These are phyloP conservation scores for Claviceps sorghi DNA, from an alignment of 2,329 filamentous ascomycete species.

Conservation along the genomic window DNA sequence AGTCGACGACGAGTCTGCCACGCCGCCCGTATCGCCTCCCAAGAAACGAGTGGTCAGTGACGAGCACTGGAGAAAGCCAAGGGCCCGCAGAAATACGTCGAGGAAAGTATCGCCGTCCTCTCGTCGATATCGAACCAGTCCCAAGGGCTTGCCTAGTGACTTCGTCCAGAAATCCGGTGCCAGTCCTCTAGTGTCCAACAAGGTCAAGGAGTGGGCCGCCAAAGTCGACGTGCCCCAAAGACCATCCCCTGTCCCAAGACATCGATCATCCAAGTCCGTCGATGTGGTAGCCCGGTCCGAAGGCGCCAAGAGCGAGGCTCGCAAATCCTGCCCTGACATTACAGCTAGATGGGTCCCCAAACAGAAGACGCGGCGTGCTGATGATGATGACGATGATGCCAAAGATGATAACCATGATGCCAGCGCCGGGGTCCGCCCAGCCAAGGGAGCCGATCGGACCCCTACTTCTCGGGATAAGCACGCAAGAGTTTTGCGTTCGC, in stretches of 20 bases:
- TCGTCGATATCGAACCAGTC: constrained; percentile 12
- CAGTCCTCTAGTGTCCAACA: constrained; percentile 42
- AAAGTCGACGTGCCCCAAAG: constrained; percentile 36
- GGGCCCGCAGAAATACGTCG: constrained; percentile 36
- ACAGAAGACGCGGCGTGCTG: constrained; percentile 3
- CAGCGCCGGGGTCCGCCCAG: constrained; percentile 18
- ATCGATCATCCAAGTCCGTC: constrained; percentile 22
- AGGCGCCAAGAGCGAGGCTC: constrained; percentile 14
- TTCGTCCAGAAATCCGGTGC: constrained; percentile 38
- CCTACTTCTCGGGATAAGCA: constrained; percentile 10
- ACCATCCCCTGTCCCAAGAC: constrained; percentile 19
- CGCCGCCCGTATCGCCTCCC: constrained; percentile 41
- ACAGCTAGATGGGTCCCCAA: constrained; percentile 10
- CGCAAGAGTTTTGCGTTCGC: constrained; percentile 10
- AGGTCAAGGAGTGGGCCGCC: constrained; percentile 48
- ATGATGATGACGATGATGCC: no score
- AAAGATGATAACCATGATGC: no score
- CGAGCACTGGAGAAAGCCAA: constrained; percentile 65
- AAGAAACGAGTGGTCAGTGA: constrained; percentile 91
- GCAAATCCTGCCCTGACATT: constrained; percentile 15
- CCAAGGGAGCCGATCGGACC: constrained; percentile 14
- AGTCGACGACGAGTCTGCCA: constrained; percentile 9
- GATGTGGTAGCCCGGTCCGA: constrained; percentile 13
- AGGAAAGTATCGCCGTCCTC: constrained; percentile 24
- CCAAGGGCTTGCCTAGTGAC: constrained; percentile 34